Base-by-base conservation (phyloP, 2,329 filamentous ascomycete species). In the Clarireedia hainanense region DNA sequence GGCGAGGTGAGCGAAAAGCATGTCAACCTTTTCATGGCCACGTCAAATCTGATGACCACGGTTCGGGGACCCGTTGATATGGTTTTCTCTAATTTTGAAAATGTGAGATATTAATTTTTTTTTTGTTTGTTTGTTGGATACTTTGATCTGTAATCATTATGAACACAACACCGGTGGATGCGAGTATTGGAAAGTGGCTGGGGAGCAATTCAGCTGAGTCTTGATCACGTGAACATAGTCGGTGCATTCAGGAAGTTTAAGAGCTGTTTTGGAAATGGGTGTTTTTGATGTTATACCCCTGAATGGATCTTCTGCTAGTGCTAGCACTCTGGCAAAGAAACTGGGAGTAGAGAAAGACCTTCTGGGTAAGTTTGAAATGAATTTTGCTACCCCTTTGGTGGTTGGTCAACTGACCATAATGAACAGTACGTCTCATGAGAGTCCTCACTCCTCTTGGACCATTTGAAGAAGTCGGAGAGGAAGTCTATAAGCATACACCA, bases 401-500 rank as follows among this genome's bases (percentile, higher is more conserved):
- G 10, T 23, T 10, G 5, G 7, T 36, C 12, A 26, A 23, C 36
- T 54, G 17, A 54, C 9, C 6, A 43, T 6, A 17, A 43, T 17
- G 5, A n/a, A 46, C 27, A 66, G 64, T 64, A 47, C 63, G 64
- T 23, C 56, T 63, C 26, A 63, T 66, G 63, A 58, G 64, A 40
- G 46, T 63, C 10, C 37, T 50, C 4, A 56, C 57, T 14, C 48
- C 57, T 9, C 56, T 56, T 15, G 57, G 51, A 15, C 56, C 55
- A 26, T 65, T 66, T 37, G 58, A 43, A 10, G 64, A 67, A 46
- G 37, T 55, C 5, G 52, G 54, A 14, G 52, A 57, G 27, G 57
- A 64, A 47, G 56, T 58, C 37, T 66, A 67, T 50, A 50, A 52
- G 6, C 64, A 67, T 50, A 65, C 62, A 1, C 54, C 59, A 27